phyloP scores from a whole-genome alignment of 495 filamentous ascomycete genomes.

The Hypoxylon crocopeplum region DNA sequence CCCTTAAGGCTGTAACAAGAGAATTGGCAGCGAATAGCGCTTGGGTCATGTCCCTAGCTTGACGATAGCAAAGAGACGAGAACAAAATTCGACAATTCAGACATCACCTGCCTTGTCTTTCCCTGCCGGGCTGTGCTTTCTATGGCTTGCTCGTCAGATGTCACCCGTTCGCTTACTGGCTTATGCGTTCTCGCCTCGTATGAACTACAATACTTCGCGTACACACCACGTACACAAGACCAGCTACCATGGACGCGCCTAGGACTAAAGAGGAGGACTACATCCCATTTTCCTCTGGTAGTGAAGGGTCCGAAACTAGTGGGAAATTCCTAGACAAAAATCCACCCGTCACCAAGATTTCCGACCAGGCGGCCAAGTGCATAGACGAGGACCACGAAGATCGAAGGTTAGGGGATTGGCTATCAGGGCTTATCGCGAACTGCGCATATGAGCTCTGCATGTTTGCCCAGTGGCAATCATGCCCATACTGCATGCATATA shows the following conservation, averaged over 20 bases:
- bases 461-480: slow-evolving; percentile 26
- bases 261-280: slow-evolving; percentile 27
- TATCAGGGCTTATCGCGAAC: slow-evolving; percentile 17
- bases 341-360: slow-evolving; percentile 4
- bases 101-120: slow-evolving; percentile 41
- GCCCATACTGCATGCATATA: slow-evolving; percentile 24
- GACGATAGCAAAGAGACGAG: slow-evolving; percentile 66
- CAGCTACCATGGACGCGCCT: slow-evolving; percentile 20
- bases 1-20: slow-evolving; percentile 49
- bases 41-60: slow-evolving; percentile 59
- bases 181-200: slow-evolving; percentile 23
- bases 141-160: slow-evolving; percentile 33
- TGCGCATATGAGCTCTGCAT: slow-evolving; percentile 16
- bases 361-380: slow-evolving; percentile 9
- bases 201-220: slow-evolving; percentile 27
- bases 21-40: slow-evolving; percentile 59
- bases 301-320: slow-evolving; percentile 2
- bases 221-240: slow-evolving; percentile 14
- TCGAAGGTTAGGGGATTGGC: slow-evolving; percentile 12
- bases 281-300: slow-evolving; percentile 20
- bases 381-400: slow-evolving; percentile 33
- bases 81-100: slow-evolving; percentile 51
- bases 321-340: slow-evolving; percentile 12
- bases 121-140: slow-evolving; percentile 38
- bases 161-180: slow-evolving; percentile 30